These are phyloP conservation scores for Sclerotinia spermophila DNA, from an alignment of 2,329 filamentous ascomycete species.

Conservation along the genomic window DNA sequence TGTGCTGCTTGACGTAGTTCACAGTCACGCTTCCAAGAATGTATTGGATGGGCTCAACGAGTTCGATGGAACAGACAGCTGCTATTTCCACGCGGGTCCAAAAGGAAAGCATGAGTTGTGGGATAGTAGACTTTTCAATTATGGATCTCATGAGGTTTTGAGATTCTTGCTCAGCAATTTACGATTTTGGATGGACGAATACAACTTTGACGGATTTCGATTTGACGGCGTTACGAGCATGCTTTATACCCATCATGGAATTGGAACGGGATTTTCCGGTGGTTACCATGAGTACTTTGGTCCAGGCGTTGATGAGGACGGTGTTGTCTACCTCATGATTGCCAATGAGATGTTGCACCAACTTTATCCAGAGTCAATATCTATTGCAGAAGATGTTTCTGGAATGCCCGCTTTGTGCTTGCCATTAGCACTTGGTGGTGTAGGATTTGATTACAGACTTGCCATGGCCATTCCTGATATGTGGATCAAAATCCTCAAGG, in stretches of 20 bases:
- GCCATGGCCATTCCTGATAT: conserved; percentile 98
- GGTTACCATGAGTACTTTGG: conserved; percentile 99
- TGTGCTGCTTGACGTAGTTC: conserved; percentile 90
- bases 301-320: conserved; percentile 82
- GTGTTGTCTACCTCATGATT: conserved; percentile 90
- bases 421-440: conserved; percentile 76
- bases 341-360: conserved; percentile 93
- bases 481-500: conserved; percentile 98
- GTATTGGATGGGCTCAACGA: conserved; percentile 91
- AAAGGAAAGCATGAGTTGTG: conserved; percentile 89
- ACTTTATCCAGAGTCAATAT: conserved; percentile 85
- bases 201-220: conserved; percentile 91
- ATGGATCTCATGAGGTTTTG: conserved; percentile 88
- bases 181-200: conserved; percentile 99
- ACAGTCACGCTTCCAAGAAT: conserved; percentile 98
- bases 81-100: conserved; percentile 87
- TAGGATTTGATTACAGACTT: conserved; percentile 95
- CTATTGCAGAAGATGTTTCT: conserved; percentile 94
- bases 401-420: conserved; percentile 98
- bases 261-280: conserved; percentile 96
- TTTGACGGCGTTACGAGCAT: conserved; percentile 99
- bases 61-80: conserved; percentile 92
- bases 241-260: conserved; percentile 93
- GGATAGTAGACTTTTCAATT: conserved; percentile 98
- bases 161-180: conserved; percentile 95